Percentiles rank a stretch among this genome's conserved stretches.
Conservation (phyloP, 2,329 filamentous ascomycete species). For the Thermothelomyces thermophilus region DNA sequence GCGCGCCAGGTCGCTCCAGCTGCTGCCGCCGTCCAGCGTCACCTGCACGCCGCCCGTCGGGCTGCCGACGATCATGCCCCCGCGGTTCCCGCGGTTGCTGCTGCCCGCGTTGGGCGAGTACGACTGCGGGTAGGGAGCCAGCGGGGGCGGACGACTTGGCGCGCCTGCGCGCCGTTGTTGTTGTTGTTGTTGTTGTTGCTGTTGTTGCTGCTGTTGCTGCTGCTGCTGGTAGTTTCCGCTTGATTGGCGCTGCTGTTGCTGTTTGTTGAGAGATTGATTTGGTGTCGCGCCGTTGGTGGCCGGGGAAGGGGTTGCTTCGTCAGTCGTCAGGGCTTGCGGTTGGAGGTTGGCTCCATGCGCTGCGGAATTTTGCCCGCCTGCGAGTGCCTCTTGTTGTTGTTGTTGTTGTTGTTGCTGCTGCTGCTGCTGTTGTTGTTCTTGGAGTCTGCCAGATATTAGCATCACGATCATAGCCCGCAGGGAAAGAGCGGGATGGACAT, state of each 20-base stretch:
- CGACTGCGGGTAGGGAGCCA: constrained; percentile 43
- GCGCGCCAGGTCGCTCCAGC: constrained; percentile 85
- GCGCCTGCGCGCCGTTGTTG: constrained; percentile 18
- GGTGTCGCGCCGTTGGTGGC: constrained; percentile 16
- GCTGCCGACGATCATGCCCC: constrained; percentile 64
- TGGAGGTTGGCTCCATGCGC: constrained; percentile 14
- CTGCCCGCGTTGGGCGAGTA: constrained; percentile 32
- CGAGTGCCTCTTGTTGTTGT: constrained; percentile 16
- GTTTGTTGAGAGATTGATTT: not conserved
- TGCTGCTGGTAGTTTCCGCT: not conserved
- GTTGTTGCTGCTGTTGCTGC: constrained; percentile 13
- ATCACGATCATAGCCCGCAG: not conserved
- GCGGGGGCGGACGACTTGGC: constrained; percentile 32
- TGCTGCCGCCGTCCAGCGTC: constrained; percentile 79
- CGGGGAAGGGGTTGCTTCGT: constrained; percentile 34
- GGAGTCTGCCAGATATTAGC: constrained; percentile 18
- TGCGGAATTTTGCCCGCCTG: constrained; percentile 1
- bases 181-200: constrained; percentile 28
- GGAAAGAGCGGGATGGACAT: constrained; percentile 28
- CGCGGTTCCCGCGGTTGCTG: constrained; percentile 3
- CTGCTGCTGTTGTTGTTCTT: no score
- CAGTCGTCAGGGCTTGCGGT: constrained; percentile 46
- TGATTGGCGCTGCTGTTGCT: not conserved
- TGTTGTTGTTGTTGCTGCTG: no score
- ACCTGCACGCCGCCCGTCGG: constrained; percentile 83